A percentile compares a stretch with the other conserved stretches of the same genome.
These are phyloP conservation scores for Fragaria ananassa DNA, from an alignment of 306 rosid genomes.

Conservation along the genomic window DNA sequence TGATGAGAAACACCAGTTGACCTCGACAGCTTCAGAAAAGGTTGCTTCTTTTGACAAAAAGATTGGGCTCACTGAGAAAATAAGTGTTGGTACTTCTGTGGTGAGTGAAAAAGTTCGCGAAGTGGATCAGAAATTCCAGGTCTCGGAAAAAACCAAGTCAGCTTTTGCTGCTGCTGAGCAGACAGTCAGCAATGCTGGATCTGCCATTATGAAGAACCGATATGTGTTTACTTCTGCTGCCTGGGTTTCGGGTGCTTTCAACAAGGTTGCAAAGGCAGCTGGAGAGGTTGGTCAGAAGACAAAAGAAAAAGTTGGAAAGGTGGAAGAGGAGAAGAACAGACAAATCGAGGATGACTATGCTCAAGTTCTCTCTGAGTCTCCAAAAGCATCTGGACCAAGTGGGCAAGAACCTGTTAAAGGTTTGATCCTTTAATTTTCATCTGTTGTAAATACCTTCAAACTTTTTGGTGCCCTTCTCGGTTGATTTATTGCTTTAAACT, in stretches of 20 bases:
- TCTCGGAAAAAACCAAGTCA: constrained; percentile 90
- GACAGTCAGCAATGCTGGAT: constrained; percentile 79
- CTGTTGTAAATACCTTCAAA: constrained; percentile 44
- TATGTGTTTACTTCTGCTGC: constrained; percentile 67
- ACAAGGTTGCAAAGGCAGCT: constrained; percentile 81
- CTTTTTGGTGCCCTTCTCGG: constrained; percentile 30
- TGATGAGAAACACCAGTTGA: constrained; percentile 78
- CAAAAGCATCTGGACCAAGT: constrained; percentile 51
- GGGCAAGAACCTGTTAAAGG: constrained; percentile 74
- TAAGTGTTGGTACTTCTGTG: constrained; percentile 71
- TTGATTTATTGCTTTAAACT: constrained; percentile 24
- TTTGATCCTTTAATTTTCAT: constrained; percentile 67
- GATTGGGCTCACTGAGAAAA: constrained; percentile 76
- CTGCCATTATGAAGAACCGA: constrained; percentile 94
- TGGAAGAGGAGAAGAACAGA: constrained; percentile 63
- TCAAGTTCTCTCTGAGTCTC: constrained; percentile 59
- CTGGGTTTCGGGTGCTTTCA: constrained; percentile 89
- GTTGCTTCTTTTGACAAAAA: constrained; percentile 84
- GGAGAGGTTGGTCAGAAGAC: constrained; percentile 91
- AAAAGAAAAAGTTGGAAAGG: constrained; percentile 60
- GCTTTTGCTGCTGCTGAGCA: constrained; percentile 92
- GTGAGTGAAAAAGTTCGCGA: constrained; percentile 81
- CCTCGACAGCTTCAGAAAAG: constrained; percentile 82
- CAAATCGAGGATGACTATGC: constrained; percentile 56
- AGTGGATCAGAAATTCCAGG: constrained; percentile 94